These are phyloP conservation scores for Coniella lustricola DNA, from an alignment of 2,329 filamentous ascomycete species.

Conservation along the genomic window DNA sequence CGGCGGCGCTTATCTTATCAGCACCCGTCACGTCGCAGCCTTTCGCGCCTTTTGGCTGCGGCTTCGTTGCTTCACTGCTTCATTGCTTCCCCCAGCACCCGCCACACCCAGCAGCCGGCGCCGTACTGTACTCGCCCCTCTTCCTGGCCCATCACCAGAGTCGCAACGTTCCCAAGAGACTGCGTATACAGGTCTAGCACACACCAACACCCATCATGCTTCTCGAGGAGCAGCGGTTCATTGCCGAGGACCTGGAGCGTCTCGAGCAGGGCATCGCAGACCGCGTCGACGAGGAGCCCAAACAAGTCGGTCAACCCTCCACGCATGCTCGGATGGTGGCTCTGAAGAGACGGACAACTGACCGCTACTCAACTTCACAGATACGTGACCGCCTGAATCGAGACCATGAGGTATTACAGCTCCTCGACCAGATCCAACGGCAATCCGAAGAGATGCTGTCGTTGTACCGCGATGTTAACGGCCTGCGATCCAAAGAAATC, in stretches of 20 bases:
- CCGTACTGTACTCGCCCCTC: too few species aligned
- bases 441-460: constrained; percentile 75
- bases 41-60: not conserved
- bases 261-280: constrained; percentile 91
- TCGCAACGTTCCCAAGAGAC: too few species aligned
- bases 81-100: not conserved
- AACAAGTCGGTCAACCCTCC: constrained; percentile 52
- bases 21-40: not conserved
- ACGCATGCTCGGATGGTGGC: not conserved
- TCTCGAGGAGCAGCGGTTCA: constrained; percentile 85
- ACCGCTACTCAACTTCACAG: constrained; percentile 36
- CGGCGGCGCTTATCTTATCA: constrained; percentile 13
- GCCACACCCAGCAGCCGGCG: too few species aligned
- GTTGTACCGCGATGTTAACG: constrained; percentile 76
- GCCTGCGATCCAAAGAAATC: constrained; percentile 68
- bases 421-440: constrained; percentile 78
- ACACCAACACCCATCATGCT: constrained; percentile 50
- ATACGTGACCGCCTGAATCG: constrained; percentile 82
- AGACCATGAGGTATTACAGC: constrained; percentile 85
- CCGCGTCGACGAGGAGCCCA: constrained; percentile 80
- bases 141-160: too few species aligned
- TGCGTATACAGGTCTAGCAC: not conserved
- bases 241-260: constrained; percentile 94
- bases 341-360: not conserved
- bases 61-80: not conserved